phyloP scores from a whole-genome alignment of 768 basidiomycete genomes.

The Amanita rubescens region DNA sequence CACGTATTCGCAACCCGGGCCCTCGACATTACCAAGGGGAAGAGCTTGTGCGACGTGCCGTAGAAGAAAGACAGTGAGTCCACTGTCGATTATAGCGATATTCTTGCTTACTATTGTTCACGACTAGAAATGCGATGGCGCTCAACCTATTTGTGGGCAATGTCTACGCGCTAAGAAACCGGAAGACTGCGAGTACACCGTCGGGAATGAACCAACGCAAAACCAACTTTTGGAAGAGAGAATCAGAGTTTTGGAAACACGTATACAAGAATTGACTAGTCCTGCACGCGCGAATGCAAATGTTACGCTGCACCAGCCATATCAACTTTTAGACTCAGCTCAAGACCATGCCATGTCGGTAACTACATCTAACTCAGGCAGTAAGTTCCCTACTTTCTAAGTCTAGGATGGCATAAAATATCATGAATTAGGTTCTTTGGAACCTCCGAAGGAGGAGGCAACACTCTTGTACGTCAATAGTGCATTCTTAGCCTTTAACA shows the following conservation, averaged over 20 bases:
- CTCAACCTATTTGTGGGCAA: slow-evolving; percentile 43
- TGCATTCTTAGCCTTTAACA: neutral
- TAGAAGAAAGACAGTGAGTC: slow-evolving; percentile 21
- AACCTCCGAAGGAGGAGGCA: slow-evolving; percentile 24
- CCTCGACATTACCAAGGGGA: slow-evolving; percentile 18
- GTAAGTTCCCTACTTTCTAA: neutral
- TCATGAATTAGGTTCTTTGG: slow-evolving; percentile 12
- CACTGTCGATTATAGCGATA: neutral
- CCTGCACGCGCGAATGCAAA: slow-evolving; percentile 20
- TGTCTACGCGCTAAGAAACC: slow-evolving; percentile 38
- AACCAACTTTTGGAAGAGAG: slow-evolving; percentile 47
- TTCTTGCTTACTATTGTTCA: neutral
- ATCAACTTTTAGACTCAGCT: slow-evolving; percentile 10
- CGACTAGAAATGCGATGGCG: slow-evolving; percentile 47
- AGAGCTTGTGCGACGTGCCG: slow-evolving; percentile 25
- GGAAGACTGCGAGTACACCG: slow-evolving; percentile 56
- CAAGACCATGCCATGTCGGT: neutral
- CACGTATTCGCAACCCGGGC: neutral
- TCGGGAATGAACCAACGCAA: slow-evolving; percentile 36
- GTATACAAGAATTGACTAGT: slow-evolving; percentile 40
- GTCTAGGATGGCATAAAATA: neutral
- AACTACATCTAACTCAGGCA: neutral
- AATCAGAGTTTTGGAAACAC: slow-evolving; percentile 36
- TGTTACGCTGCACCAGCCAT: slow-evolving; percentile 31
- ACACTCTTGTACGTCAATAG: slow-evolving; percentile 23